A percentile compares a stretch with the other conserved stretches of the same genome.
Evolutionary conservation across 805 yeast genomes (phyloP).

Genomic region (Millerozyma miso): DNA sequence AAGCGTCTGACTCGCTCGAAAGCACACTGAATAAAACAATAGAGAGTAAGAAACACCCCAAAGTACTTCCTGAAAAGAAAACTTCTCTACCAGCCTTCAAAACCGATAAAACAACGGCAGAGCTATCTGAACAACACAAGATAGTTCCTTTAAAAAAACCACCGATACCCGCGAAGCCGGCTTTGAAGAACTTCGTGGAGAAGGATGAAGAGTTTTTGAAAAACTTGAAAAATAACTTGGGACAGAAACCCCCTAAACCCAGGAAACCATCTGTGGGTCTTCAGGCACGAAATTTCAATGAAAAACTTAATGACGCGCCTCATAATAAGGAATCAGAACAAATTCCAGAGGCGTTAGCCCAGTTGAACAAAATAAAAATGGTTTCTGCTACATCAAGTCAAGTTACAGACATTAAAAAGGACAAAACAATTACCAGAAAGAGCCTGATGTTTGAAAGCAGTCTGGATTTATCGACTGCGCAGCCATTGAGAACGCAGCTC

Average conservation of each 20-base stretch:
- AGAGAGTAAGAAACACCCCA: neutral
- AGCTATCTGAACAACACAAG: neutral
- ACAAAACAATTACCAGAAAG: neutral
- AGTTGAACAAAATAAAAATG: neutral
- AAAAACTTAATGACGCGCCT: too few relatives aligned
- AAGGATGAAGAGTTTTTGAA: conserved; percentile 15
- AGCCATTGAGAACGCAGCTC: neutral
- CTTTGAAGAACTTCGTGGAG: conserved; percentile 8
- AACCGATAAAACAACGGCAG: neutral
- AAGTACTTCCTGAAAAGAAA: neutral
- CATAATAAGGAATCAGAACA: neutral
- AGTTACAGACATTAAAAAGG: neutral
- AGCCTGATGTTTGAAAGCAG: neutral
- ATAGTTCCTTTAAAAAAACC: conserved; percentile 4
- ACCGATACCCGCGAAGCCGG: conserved; percentile 17
- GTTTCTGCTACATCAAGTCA: too few relatives aligned
- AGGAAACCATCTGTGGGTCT: neutral
- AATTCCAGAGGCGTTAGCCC: neutral
- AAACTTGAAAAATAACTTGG: conserved; percentile 8
- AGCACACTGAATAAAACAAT: neutral
- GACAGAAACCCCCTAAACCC: neutral
- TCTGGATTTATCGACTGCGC: neutral
- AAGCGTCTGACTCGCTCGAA: neutral
- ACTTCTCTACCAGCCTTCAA: neutral
- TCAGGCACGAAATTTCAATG: neutral